Evolutionary conservation across 495 filamentous ascomycete genomes (phyloP), one percentile per base, ranked within the genome.

Genomic region (Immersiella caudata): DNA sequence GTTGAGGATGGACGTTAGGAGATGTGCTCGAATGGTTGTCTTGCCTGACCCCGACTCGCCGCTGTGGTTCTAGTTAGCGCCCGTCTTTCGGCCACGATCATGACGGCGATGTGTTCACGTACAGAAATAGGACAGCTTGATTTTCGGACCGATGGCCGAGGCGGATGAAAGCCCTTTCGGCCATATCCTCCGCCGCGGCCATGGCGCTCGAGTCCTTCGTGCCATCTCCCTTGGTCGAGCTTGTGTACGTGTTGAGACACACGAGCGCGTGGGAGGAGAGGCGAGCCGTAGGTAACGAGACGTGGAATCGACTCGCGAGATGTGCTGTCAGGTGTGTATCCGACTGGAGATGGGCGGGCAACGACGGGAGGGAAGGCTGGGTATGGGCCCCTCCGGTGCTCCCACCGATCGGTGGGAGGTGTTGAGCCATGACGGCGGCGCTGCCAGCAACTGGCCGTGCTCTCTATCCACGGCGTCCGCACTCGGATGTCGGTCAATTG

Each of bases 21-120:
- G 79, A 74, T 97, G 94, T 27, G 93, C 90, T 27, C 95, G 91
- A 73, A 98, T 81, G 0, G 95, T 99, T 0, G 94, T 96, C 80
- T 99, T 99, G 51, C 95, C 95, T 54, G 95, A 89, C 57, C 95
- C 95, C 25, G 92, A 95, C 84, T 99, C 95, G 72, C 95, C 95
- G 64, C 93, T 96, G 70, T 60, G 55, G 40, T 26, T 40, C 27
- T 57, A 60, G 73, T 76, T 70, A 80, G 73, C 64, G 29, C 14
- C 40, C 11, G 16, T 12, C 9, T 18, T 46, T 18, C 11, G 58
- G 16, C 24, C n/a, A 40, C 25, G 6, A 25, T 6, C 11, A 50
- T 22, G 8, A 27, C 25, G 26, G 24, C 8, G 6, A 8, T 36
- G 36, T 18, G 2, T 29, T 21, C 11, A 84, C 93, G 81, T 84